Evolutionary conservation across 306 rosid genomes (phyloP).

Genomic region (Casuarina equisetifolia): DNA sequence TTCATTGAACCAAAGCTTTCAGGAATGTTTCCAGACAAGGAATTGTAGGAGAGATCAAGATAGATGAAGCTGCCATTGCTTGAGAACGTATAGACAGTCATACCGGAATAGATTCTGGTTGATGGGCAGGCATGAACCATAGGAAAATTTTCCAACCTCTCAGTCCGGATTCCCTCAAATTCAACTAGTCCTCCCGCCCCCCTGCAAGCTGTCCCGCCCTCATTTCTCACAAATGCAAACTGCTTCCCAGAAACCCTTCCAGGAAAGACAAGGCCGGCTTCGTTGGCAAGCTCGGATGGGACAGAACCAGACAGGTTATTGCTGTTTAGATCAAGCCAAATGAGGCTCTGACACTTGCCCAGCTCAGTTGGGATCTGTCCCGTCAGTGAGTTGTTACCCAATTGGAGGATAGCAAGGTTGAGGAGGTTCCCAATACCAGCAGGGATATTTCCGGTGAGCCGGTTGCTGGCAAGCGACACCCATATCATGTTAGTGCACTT

Average conservation of each 20-base stretch:
- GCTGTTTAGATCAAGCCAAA: constrained; percentile 75
- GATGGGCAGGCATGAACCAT: constrained; percentile 65
- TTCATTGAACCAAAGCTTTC: constrained; percentile 45
- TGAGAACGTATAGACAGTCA: constrained; percentile 54
- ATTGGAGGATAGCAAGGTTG: constrained; percentile 60
- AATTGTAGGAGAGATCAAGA: constrained; percentile 73
- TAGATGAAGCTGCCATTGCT: constrained; percentile 62
- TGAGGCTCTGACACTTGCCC: constrained; percentile 56
- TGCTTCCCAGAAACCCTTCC: constrained; percentile 74
- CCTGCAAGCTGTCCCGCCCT: constrained; percentile 73
- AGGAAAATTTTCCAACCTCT: constrained; percentile 56
- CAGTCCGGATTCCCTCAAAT: constrained; percentile 55
- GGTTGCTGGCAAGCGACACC: constrained; percentile 63
- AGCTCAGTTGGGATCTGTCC: constrained; percentile 69
- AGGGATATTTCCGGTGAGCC: constrained; percentile 56
- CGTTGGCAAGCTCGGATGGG: constrained; percentile 55
- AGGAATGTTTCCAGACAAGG: constrained; percentile 59
- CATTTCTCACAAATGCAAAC: constrained; percentile 76
- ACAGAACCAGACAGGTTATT: constrained; percentile 52
- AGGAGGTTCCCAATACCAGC: constrained; percentile 53
- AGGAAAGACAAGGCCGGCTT: constrained; percentile 57
- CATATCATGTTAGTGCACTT: constrained; percentile 67
- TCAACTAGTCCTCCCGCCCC: constrained; percentile 83
- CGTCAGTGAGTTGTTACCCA: constrained; percentile 68
- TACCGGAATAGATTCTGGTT: constrained; percentile 69